phyloP scores from a whole-genome alignment of 768 basidiomycete genomes.

The Suillus luteus region DNA sequence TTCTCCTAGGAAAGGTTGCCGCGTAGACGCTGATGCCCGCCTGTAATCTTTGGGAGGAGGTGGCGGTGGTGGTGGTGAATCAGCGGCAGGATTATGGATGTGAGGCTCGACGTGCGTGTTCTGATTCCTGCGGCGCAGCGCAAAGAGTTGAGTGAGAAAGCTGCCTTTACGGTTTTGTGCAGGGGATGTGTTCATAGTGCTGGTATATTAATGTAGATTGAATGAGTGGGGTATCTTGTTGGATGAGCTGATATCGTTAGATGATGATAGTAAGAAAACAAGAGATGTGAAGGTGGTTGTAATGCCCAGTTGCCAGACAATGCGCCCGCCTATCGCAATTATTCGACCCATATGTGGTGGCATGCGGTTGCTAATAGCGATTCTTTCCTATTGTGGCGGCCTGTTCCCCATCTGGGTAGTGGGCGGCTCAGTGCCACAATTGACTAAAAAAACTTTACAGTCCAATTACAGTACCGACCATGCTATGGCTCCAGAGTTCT shows the following conservation, averaged over 20 bases:
- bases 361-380: neutral
- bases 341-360: slow-evolving; percentile 4
- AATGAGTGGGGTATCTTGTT: slow-evolving; percentile 7
- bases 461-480: neutral
- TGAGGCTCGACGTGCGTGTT: slow-evolving; percentile 12
- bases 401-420: slow-evolving; percentile 12
- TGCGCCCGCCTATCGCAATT: slow-evolving; percentile 9
- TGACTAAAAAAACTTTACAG: neutral
- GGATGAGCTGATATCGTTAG: neutral
- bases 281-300: slow-evolving; percentile 11
- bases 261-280: slow-evolving; percentile 18
- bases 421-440: neutral
- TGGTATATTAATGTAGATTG: slow-evolving; percentile 14
- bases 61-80: slow-evolving; percentile 21
- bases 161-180: slow-evolving; percentile 12
- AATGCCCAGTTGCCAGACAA: slow-evolving; percentile 11
- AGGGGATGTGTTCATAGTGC: slow-evolving; percentile 9
- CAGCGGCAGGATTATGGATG: slow-evolving; percentile 6
- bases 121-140: slow-evolving; percentile 13
- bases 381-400: slow-evolving; percentile 16
- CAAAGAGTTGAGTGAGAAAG: slow-evolving; percentile 19
- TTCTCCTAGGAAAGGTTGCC: slow-evolving; percentile 23
- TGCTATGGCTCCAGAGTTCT: slow-evolving; percentile 2
- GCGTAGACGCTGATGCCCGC: slow-evolving; percentile 19
- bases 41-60: slow-evolving; percentile 28